Conservation (phyloP, 2,329 filamentous ascomycete species). For the Colletotrichum incanum region DNA sequence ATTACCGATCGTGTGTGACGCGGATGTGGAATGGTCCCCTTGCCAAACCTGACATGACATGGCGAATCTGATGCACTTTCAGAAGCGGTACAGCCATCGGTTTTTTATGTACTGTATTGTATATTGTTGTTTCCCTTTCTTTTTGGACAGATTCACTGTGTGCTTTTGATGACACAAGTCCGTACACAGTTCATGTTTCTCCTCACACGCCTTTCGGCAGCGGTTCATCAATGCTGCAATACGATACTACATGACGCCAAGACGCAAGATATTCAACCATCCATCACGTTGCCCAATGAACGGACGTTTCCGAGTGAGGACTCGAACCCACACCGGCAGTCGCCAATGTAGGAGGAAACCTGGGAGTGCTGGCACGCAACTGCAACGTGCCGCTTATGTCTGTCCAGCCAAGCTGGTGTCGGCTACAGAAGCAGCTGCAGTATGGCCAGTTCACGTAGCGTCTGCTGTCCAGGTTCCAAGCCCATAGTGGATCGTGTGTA, state of each 20-base stretch:
- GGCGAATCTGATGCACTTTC: too few species aligned
- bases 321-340: not conserved
- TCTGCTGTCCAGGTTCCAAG: not conserved
- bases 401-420: not conserved
- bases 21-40: not conserved
- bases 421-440: not conserved
- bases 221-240: not conserved
- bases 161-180: too few species aligned
- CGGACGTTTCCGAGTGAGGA: not conserved
- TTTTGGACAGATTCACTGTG: too few species aligned
- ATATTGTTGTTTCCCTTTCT: too few species aligned
- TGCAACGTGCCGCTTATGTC: not conserved
- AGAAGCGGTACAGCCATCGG: too few species aligned
- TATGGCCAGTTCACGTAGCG: constrained; percentile 13
- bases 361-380: not conserved
- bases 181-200: not conserved
- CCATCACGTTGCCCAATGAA: not conserved
- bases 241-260: not conserved
- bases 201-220: too few species aligned
- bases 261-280: not conserved
- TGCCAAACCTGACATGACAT: too few species aligned
- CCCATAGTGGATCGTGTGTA: not conserved
- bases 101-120: too few species aligned
- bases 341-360: not conserved
- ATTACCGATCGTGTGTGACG: too few species aligned